Percentiles rank a stretch among this genome's conserved stretches.
Conservation (phyloP, 2,329 filamentous ascomycete genomes). For the Calonectria henricotiae region DNA sequence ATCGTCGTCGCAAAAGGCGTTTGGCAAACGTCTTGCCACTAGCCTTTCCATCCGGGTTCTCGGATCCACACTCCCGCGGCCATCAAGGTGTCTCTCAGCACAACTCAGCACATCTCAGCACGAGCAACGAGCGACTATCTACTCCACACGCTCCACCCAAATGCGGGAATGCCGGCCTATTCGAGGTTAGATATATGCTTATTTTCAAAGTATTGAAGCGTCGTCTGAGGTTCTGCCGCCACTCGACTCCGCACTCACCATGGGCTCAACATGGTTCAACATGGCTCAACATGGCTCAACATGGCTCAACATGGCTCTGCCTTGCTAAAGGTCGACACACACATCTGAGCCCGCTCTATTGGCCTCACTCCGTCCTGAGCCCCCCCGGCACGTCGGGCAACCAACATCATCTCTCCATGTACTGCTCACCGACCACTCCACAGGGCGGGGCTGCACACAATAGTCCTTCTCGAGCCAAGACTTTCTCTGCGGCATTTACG, state of each 20-base stretch:
- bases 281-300: background rate
- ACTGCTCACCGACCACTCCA: conserved; percentile 29
- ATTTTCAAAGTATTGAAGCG: conserved; percentile 35
- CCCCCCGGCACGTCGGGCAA: background rate
- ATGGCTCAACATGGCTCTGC: background rate
- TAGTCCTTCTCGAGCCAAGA: conserved; percentile 4
- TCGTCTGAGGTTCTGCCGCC: conserved; percentile 17
- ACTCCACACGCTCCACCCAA: conserved; percentile 28
- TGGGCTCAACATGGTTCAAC: background rate
- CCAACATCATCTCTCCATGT: background rate
- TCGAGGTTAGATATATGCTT: conserved; percentile 53
- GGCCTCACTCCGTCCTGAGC: conserved; percentile 15
- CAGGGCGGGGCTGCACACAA: conserved; percentile 15
- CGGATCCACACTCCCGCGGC: conserved; percentile 40
- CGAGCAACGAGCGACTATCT: conserved; percentile 21
- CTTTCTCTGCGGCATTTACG: conserved; percentile 36
- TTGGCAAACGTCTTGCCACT: conserved; percentile 27
- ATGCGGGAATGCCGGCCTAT: conserved; percentile 31
- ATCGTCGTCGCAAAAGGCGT: conserved; percentile 5
- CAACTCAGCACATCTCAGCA: background rate
- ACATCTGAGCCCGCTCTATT: conserved; percentile 5
- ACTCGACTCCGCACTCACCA: background rate
- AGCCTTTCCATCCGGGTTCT: conserved; percentile 50
- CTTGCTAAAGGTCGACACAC: background rate
- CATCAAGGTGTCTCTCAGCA: conserved; percentile 48